These are phyloP conservation scores for Pseudogymnoascus sp. DNA, from an alignment of 2,329 filamentous ascomycete species.

Conservation along the genomic window DNA sequence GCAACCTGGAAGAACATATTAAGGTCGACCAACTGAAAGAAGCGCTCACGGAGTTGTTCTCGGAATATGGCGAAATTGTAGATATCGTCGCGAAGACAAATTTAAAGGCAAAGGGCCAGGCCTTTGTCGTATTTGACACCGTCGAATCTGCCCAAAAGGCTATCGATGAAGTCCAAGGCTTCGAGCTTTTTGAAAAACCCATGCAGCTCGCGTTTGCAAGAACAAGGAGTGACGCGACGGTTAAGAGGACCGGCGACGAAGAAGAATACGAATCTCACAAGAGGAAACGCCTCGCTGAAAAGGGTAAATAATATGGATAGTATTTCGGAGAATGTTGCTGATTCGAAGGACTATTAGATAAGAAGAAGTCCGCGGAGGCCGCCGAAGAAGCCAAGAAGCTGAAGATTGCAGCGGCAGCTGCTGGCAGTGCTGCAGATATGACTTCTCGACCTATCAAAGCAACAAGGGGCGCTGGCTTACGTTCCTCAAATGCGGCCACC, in stretches of 20 bases:
- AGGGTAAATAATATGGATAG: conserved; percentile 51
- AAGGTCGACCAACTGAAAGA: conserved; percentile 71
- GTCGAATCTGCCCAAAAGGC: conserved; percentile 72
- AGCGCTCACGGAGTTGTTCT: conserved; percentile 70
- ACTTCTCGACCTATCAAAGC: conserved; percentile 59
- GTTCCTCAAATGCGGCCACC: conserved; percentile 61
- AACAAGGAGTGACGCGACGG: conserved; percentile 79
- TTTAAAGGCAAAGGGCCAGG: conserved; percentile 87
- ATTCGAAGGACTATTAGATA: conserved; percentile 36
- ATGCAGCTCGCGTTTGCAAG: conserved; percentile 80
- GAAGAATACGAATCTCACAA: conserved; percentile 88
- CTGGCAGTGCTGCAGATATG: conserved; percentile 35
- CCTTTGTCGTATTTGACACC: conserved; percentile 84
- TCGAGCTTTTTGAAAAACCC: conserved; percentile 85
- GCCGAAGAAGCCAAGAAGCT: conserved; percentile 71
- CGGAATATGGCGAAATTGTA: conserved; percentile 77
- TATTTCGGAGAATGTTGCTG: neutral
- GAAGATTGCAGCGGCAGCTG: conserved; percentile 49
- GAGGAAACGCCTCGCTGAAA: conserved; percentile 74
- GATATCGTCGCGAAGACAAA: conserved; percentile 86
- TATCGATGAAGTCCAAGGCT: conserved; percentile 84
- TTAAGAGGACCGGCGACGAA: conserved; percentile 62
- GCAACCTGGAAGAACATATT: conserved; percentile 87
- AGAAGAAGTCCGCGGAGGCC: conserved; percentile 75
- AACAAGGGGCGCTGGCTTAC: conserved; percentile 65